Base-by-base conservation (phyloP, 2,329 filamentous ascomycete genomes). In the Chalara sp. region DNA sequence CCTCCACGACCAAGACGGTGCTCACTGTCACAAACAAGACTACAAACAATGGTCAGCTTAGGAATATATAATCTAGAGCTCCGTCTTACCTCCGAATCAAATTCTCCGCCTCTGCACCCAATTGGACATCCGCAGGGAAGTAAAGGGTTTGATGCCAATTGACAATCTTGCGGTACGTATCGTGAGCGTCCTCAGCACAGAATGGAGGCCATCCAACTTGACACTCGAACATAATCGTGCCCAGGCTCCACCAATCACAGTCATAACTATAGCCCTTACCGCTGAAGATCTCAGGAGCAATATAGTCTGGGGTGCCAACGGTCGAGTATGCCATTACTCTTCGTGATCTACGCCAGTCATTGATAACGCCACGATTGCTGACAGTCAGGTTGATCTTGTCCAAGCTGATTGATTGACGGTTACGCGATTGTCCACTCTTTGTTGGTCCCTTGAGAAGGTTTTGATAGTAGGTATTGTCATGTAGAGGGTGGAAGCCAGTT, bases 201-300 rank as follows among this genome's bases (percentile, higher is more conserved):
- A 99, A 99, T 32, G 93, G 93, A 50, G 93, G 93, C 93, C 93
- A 99, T 63, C 93, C 93, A 55, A 99, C 90, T 60, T 99, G 78
- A 70, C 93, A 99, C 71, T 99, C 93, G 64, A 97, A 99, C 93
- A 99, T 97, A 72, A 99, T 99, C 43, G 93, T 96, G 48, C 93
- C 93, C 46, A 99, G 80, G 28, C 89, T 95, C 93, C 93, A 99
- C 93, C 93, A 99, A 75, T 99, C 93, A 68, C 93, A 99, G 67
- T 95, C 86, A 64, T 92, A 96, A 52, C 89, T 89, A 73, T 99
- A 99, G 46, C 93, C 93, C 64, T 95, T 88, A 13, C 92, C 91
- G 44, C 89, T 95, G 70, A 99, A 97, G 62, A 99, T 97, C 68
- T 99, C 93, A 3, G 93, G 93, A 1, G 93, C 93, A 66, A 99